Evolutionary conservation across 805 yeast species (phyloP).

Genomic region (Scheffersomyces lignosus): DNA sequence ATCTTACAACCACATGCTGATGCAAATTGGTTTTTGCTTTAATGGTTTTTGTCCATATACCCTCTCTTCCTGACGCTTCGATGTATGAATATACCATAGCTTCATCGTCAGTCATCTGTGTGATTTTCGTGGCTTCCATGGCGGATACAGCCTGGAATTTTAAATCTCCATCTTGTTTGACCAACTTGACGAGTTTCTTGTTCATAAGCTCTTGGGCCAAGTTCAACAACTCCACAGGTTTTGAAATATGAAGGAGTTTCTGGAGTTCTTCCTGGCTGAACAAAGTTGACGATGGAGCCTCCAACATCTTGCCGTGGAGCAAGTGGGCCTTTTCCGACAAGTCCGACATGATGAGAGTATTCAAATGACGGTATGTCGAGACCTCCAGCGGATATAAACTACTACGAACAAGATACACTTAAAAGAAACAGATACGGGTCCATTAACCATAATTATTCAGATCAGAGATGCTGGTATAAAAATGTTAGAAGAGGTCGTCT

Average conservation of each 20-base stretch:
- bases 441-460: too few relatives aligned
- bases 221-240: constrained; percentile 45
- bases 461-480: too few relatives aligned
- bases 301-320: constrained; percentile 67
- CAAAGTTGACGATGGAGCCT: constrained; percentile 45
- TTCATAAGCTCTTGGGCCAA: constrained; percentile 54
- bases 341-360: constrained; percentile 19
- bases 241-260: constrained; percentile 42
- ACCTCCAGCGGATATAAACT: too few relatives aligned
- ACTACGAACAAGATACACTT: too few relatives aligned
- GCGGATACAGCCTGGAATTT: constrained; percentile 73
- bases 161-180: constrained; percentile 64
- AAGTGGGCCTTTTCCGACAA: constrained; percentile 48
- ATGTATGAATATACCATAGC: constrained; percentile 88
- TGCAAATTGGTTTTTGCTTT: constrained; percentile 86
- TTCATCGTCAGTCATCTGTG: constrained; percentile 83
- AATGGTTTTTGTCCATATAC: constrained; percentile 92
- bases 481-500: too few relatives aligned
- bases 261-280: constrained; percentile 73
- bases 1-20: constrained; percentile 84
- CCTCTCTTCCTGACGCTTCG: constrained; percentile 91
- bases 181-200: constrained; percentile 64
- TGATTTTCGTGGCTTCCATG: constrained; percentile 74
- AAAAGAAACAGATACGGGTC: too few relatives aligned
- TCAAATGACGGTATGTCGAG: too few relatives aligned